Evolutionary conservation across 495 filamentous ascomycete genomes (phyloP).

Genomic region (Trichoderma reesei): DNA sequence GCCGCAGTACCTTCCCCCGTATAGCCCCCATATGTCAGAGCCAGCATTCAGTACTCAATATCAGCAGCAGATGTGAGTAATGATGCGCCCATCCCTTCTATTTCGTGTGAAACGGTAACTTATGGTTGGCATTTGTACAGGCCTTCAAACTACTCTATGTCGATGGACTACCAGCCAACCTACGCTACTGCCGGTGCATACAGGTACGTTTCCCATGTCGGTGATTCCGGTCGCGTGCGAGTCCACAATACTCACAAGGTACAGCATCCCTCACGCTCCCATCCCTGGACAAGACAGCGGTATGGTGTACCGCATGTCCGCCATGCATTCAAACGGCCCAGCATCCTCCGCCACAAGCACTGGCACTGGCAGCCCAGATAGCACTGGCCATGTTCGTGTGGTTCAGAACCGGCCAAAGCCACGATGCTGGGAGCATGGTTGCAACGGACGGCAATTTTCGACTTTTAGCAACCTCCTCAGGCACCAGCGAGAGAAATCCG

Average conservation of each 20-base stretch:
- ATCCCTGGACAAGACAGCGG: conserved; percentile 22
- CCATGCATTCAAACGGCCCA: conserved; percentile 16
- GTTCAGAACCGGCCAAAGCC: conserved; percentile 73
- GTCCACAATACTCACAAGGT: conserved; percentile 15
- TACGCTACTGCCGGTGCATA: conserved; percentile 28
- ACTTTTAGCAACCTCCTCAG: conserved; percentile 91
- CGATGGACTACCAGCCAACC: conserved; percentile 14
- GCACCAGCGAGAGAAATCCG: conserved; percentile 90
- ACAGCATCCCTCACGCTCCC: conserved; percentile 18
- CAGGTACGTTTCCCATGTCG: conserved; percentile 22
- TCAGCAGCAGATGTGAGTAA: conserved; percentile 23
- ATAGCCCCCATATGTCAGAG: conserved; percentile 30
- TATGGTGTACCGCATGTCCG: conserved; percentile 35
- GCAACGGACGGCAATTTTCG: conserved; percentile 87
- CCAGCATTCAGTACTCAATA: conserved; percentile 27
- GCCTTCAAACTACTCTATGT: conserved; percentile 23
- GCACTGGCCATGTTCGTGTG: conserved; percentile 49
- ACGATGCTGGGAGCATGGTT: conserved; percentile 93
- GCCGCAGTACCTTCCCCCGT: conserved; percentile 32
- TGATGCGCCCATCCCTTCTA: too few species aligned
- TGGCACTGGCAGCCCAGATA: conserved; percentile 17
- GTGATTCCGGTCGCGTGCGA: not conserved
- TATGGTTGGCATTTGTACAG: conserved; percentile 14
- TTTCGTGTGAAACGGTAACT: conserved; percentile 5
- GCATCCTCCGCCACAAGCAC: not conserved